Evolutionary conservation across 768 basidiomycete species (phyloP), one percentile per base, ranked within the genome.

Genomic region (Tricholoma saponaceum): DNA sequence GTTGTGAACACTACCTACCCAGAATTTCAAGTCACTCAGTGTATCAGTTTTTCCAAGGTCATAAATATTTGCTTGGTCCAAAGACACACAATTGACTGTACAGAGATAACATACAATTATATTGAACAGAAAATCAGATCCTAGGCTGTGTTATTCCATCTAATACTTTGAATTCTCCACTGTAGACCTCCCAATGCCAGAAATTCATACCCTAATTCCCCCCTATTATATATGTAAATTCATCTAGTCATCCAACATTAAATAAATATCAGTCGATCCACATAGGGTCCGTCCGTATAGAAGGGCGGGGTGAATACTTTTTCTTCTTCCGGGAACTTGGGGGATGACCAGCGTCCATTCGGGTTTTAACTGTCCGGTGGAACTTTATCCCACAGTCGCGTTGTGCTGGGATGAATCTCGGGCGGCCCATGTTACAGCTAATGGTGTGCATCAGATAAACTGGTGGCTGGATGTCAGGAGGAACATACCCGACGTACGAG

Each of bases 301-400:
- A 30, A 0, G 72, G 69, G 55, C 62, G 70, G 2, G 74, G 71
- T 4, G 13, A 37, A 60, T 75, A 75, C 51, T 43, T 51, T 6
- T 58, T 53, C 44, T 46, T 58, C 18, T 35, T 61, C 26, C 57
- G 57, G 47, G 58, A 66, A 46, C 66, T 64, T 14, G 16, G 14
- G 2, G 65, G 58, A 47, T 69, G 69, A 14, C 70, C 64, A 0
- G 84, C 79, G 20, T 83, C 79, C 76, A 84, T 76, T 51, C 86
- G 75, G 52, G 76, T 72, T 67, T 77, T 75, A 7, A 84, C 83
- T n/a, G 71, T 76, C 58, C 79, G 65, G 62, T 83, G 83, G 5
- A 83, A 70, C 56, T 74, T 72, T 10, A 80, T 70, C 2, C 76
- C 76, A 18, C 65, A 51, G 22, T 47, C 60, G 35, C 69, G 65